These are phyloP conservation scores for Begonia loranthoides DNA, from an alignment of 306 rosid genomes.

Conservation along the genomic window DNA sequence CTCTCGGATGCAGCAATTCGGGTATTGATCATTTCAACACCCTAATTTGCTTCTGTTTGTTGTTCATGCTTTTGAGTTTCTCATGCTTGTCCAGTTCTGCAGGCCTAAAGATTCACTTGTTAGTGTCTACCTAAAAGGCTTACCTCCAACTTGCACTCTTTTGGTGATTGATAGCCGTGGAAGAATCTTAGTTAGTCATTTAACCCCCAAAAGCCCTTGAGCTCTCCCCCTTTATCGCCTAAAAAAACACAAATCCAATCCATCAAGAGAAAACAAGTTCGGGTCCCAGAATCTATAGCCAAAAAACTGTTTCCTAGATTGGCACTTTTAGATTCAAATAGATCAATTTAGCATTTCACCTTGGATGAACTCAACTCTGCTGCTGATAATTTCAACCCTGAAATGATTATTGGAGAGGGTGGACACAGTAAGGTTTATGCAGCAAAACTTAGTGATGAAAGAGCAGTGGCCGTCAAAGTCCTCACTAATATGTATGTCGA, in stretches of 20 bases:
- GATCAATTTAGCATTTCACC: conserved; percentile 18
- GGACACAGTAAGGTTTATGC: conserved; percentile 23
- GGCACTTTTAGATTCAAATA: conserved; percentile 15
- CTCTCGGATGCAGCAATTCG: conserved; percentile 30
- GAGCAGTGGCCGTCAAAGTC: conserved; percentile 27
- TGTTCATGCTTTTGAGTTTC: conserved; percentile 2
- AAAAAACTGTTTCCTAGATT: conserved; percentile 16
- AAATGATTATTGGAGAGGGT: conserved; percentile 30
- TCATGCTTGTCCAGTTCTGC: conserved; percentile 1
- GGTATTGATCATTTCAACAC: conserved; percentile 11
- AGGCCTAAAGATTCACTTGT: conserved; percentile 23
- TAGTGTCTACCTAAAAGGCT: conserved; percentile 19
- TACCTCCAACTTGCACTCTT: conserved; percentile 37
- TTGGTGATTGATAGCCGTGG: conserved; percentile 24
- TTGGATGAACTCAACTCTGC: conserved; percentile 19
- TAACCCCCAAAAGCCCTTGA: conserved; percentile 16
- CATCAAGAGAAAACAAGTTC: conserved; percentile 4
- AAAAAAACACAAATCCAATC: background rate
- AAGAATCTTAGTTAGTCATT: conserved; percentile 14
- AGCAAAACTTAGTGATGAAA: conserved; percentile 20
- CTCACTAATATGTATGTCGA: conserved; percentile 9
- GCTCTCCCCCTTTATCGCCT: conserved; percentile 10
- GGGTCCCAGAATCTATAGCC: conserved; percentile 9
- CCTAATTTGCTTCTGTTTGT: background rate
- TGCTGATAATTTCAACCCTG: conserved; percentile 22